A percentile compares a stretch with the other conserved stretches of the same genome.
Conservation (phyloP, 139 green algal genomes). For the Closterium sp. region DNA sequence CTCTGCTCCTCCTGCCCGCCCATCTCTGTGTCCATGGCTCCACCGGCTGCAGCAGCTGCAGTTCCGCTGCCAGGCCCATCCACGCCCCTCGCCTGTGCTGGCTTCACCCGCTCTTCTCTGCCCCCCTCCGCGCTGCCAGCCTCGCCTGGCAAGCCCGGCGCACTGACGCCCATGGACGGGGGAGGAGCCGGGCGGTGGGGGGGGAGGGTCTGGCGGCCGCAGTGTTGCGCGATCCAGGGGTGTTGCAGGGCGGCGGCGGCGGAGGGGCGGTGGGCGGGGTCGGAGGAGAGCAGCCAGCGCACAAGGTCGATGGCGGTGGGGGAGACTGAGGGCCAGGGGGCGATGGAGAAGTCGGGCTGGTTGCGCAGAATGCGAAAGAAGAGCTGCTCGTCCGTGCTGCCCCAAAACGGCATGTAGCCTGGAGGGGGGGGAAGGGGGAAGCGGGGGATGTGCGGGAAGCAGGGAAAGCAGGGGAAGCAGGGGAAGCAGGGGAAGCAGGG, state of each 20-base stretch:
- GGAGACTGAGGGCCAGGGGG: not conserved
- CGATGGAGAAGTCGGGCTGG: not conserved
- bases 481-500: not conserved
- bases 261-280: not conserved
- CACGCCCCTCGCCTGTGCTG: not conserved
- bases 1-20: not conserved
- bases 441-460: not conserved
- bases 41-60: not conserved
- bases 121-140: not conserved
- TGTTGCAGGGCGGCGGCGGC: not conserved
- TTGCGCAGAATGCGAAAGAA: slow-evolving; percentile 8
- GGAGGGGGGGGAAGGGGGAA: not conserved
- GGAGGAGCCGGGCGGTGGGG: no score
- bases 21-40: not conserved
- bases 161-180: not conserved
- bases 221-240: not conserved
- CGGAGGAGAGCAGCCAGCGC: not conserved
- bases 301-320: slow-evolving; percentile 1
- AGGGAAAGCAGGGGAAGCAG: not conserved
- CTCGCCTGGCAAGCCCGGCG: not conserved
- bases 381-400: not conserved
- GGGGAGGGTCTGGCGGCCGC: not conserved
- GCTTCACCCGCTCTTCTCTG: not conserved
- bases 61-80: not conserved
- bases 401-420: slow-evolving; percentile 17